A percentile compares a stretch with the other conserved stretches of the same genome.
phyloP scores from a whole-genome alignment of 2,329 filamentous ascomycete genomes.

The Tolypocladium album region DNA sequence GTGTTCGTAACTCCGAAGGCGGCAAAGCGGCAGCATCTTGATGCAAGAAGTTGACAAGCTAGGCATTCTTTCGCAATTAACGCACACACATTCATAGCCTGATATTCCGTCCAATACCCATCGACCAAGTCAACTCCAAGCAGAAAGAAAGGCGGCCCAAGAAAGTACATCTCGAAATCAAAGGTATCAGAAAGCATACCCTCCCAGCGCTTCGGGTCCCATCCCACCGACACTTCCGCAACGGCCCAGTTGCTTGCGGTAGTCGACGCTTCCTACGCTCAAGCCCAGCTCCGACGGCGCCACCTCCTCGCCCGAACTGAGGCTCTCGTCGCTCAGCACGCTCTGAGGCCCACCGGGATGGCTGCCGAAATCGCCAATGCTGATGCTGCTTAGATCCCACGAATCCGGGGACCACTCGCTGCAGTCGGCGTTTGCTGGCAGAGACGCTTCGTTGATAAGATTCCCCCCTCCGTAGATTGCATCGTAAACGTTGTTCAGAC shows the following conservation, averaged over 20 bases:
- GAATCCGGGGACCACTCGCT: constrained; percentile 45
- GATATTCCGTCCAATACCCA: not conserved
- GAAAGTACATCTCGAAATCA: not conserved
- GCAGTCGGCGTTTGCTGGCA: constrained; percentile 25
- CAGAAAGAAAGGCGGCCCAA: not conserved
- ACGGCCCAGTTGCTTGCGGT: constrained; percentile 14
- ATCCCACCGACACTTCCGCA: not conserved
- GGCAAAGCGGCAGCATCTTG: not conserved
- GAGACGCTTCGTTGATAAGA: constrained; percentile 32
- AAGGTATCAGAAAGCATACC: constrained; percentile 4
- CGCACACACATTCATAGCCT: not conserved
- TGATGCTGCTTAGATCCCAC: constrained; percentile 43
- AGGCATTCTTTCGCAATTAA: not conserved
- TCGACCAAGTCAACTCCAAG: not conserved
- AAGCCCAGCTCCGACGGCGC: constrained; percentile 34
- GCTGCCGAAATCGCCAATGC: constrained; percentile 34
- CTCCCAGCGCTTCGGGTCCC: constrained; percentile 5
- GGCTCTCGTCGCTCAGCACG: constrained; percentile 46
- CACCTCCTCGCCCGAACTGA: constrained; percentile 44
- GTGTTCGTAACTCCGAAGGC: no score
- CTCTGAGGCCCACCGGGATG: constrained; percentile 36
- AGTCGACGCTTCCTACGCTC: constrained; percentile 25
- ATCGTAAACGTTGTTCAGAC: constrained; percentile 74
- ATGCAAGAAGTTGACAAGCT: not conserved
- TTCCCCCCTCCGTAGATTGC: constrained; percentile 64